Base-by-base conservation (phyloP, 1,139 yeast genomes). In the Debaryomyces udenii region DNA sequence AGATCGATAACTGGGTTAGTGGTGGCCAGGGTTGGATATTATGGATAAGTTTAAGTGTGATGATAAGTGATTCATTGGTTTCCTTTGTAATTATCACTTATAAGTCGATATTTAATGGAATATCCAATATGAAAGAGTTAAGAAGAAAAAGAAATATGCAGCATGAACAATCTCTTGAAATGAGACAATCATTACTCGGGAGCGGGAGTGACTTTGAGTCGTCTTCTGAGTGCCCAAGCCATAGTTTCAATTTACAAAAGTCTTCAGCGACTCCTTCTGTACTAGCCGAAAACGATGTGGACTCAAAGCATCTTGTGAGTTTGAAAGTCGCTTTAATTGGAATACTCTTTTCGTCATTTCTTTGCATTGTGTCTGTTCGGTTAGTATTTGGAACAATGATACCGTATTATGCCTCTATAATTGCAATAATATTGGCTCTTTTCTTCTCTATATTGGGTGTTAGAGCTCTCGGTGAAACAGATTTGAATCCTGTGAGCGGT, bases 1-100 rank as follows among this genome's bases (percentile, higher is more conserved):
- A 81, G 2, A 81, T 88, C 3, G 91, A 86, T 53, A 96, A 90
- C 61, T 93, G 97, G 96, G 83, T 87, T 51, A 74, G 80, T 18
- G 98, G 98, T 1, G 87, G 91, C 1, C 97, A 93, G 57, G 99
- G 99, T 10, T 93, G 99, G 99, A 88, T 93, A 42, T 70, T 93
- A 56, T 93, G 99, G 99, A 73, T 90, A 45, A 84, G 96, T 60
- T 75, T 93, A 52, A 83, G 96, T 27, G 90, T 90, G 30, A 93
- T 93, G 99, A 87, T 93, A 18, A 84, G 89, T 39, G 99, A 93
- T 59, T 87, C 96, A 3, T 70, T 89, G 9, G 89, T 91, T 1
- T 86, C 96, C 0, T 86, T 93, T 52, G 49, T 80, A 1, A 85
- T 86, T 2, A 81, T 90, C 11, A 71, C 83, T 0, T 54, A 64